Evolutionary conservation across 306 rosid species (phyloP).

Genomic region (Vachellia collinsii): DNA sequence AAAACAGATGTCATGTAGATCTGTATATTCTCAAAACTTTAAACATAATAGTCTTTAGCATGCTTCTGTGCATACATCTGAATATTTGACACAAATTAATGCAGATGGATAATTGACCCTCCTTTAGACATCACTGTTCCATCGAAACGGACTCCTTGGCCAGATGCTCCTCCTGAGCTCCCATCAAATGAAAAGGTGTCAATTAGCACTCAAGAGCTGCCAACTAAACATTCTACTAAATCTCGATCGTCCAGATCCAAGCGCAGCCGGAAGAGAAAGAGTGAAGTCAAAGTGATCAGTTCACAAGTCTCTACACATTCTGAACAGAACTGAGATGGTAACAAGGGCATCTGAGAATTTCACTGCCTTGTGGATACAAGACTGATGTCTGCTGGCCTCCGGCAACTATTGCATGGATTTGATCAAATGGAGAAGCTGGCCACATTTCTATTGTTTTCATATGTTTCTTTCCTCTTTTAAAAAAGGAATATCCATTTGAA

Average conservation of each 20-base stretch:
- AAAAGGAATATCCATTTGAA: neutral
- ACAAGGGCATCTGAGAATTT: conserved; percentile 34
- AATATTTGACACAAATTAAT: conserved; percentile 27
- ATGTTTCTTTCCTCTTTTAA: neutral
- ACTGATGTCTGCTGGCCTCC: conserved; percentile 41
- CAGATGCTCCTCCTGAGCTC: conserved; percentile 94
- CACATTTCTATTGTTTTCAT: neutral
- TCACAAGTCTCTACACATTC: conserved; percentile 62
- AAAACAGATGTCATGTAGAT: conserved; percentile 23
- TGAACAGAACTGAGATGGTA: conserved; percentile 56
- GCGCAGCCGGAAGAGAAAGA: conserved; percentile 83
- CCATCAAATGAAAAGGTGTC: conserved; percentile 58
- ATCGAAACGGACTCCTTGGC: conserved; percentile 94
- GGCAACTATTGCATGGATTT: conserved; percentile 38
- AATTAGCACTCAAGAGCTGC: conserved; percentile 49
- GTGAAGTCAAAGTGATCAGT: conserved; percentile 64
- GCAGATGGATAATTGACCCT: conserved; percentile 92
- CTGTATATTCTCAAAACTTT: conserved; percentile 17
- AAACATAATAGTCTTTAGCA: neutral
- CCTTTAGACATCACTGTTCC: conserved; percentile 91
- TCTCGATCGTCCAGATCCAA: conserved; percentile 65
- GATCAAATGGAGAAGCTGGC: conserved; percentile 41
- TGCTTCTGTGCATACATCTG: conserved; percentile 19
- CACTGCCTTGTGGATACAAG: conserved; percentile 47
- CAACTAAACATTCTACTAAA: conserved; percentile 62